These are phyloP conservation scores for Cardiospermum halicacabum DNA, from an alignment of 345 rosid genomes.

Conservation along the genomic window DNA sequence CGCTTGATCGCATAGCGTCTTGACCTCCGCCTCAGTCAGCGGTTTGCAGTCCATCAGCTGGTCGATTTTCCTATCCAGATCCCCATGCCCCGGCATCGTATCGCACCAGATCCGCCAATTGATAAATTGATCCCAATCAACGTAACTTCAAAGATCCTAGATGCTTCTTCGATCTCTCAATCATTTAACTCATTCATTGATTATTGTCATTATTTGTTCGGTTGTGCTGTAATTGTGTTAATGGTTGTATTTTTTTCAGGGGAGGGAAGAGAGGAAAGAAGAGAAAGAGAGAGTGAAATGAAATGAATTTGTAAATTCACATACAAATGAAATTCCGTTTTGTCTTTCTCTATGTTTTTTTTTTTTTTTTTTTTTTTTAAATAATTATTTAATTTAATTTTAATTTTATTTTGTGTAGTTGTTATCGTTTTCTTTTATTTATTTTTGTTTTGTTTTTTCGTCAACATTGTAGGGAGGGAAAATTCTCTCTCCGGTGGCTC, in stretches of 20 bases:
- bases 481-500: constrained; percentile 33
- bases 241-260: constrained; percentile 7
- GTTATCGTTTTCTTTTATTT: too few relatives aligned
- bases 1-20: constrained; percentile 92
- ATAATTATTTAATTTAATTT: not conserved
- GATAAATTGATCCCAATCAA: not conserved
- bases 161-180: constrained; percentile 19
- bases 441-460: too few relatives aligned
- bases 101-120: constrained; percentile 9
- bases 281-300: constrained; percentile 23
- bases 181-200: constrained; percentile 23
- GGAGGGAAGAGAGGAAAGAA: not conserved
- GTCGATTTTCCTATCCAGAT: constrained; percentile 96
- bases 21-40: constrained; percentile 82
- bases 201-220: not conserved
- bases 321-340: constrained; percentile 21
- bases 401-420: constrained; percentile 4
- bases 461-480: constrained; percentile 16
- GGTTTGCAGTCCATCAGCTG: constrained; percentile 98
- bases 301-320: constrained; percentile 43
- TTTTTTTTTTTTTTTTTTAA: not conserved
- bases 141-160: constrained; percentile 11
- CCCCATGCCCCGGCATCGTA: constrained; percentile 87
- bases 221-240: not conserved
- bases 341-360: not conserved